A percentile compares a stretch with the other conserved stretches of the same genome.
Conservation (phyloP, 108 stramenopile species). For the Cyclostephanos invisitatus region DNA sequence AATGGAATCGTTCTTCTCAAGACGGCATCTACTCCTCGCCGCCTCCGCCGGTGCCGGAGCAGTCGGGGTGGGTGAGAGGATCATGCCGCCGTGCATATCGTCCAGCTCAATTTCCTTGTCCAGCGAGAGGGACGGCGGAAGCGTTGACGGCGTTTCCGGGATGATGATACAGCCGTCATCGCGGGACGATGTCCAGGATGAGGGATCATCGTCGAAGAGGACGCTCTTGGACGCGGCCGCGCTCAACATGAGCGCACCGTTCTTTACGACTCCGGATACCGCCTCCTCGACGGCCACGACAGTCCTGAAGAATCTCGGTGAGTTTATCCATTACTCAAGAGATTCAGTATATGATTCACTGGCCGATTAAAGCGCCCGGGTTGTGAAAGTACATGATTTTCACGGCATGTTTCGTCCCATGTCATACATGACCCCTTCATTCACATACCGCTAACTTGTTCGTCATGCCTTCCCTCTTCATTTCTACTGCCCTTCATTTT, state of each 20-base stretch:
- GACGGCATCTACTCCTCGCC: constrained; percentile 3
- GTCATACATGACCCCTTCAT: too few species aligned
- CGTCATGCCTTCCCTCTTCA: too few species aligned
- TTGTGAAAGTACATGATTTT: too few species aligned
- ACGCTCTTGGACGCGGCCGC: not conserved
- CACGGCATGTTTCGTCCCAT: too few species aligned
- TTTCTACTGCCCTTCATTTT: too few species aligned
- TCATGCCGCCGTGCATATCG: constrained; percentile 8
- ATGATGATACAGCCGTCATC: not conserved
- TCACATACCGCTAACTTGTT: too few species aligned
- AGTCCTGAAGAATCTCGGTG: constrained; percentile 6
- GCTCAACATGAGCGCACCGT: constrained; percentile 21
- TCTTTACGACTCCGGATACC: constrained; percentile 10
- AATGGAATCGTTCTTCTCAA: constrained; percentile 6
- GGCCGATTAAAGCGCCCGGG: too few species aligned
- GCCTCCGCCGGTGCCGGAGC: not conserved
- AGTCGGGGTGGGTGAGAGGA: too few species aligned
- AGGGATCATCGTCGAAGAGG: not conserved
- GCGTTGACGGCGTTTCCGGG: too few species aligned
- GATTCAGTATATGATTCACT: too few species aligned
- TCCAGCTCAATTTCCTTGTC: constrained; percentile 19
- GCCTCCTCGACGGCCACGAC: constrained; percentile 5
- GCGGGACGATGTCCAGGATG: too few species aligned
- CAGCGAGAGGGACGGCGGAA: not conserved
- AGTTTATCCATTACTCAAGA: too few species aligned